Evolutionary conservation across 768 basidiomycete species (phyloP).

Genomic region (Goffeauzyma gilvescens): DNA sequence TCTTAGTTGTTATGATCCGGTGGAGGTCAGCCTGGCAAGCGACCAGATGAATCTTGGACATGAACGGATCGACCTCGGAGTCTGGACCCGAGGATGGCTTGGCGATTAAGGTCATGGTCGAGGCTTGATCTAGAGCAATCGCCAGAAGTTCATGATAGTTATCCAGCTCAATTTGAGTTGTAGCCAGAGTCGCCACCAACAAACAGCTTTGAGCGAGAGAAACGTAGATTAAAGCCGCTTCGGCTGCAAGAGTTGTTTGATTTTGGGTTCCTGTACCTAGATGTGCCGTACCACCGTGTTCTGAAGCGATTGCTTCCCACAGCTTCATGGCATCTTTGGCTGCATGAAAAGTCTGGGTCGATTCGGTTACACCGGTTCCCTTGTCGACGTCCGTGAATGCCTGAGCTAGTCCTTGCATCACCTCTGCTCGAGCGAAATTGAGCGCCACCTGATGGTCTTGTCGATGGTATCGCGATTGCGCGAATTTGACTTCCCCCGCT

Average conservation of each 20-base stretch:
- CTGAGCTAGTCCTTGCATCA: no score
- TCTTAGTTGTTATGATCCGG: no score
- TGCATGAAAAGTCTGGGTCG: no score
- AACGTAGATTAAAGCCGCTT: conserved; percentile 20
- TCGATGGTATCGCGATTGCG: no score
- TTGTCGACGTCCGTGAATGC: no score
- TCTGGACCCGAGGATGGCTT: conserved; percentile 16
- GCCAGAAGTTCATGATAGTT: conserved; percentile 24
- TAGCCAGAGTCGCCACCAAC: conserved; percentile 17
- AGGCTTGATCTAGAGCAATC: conserved; percentile 28
- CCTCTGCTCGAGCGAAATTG: no score
- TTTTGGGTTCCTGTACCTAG: conserved; percentile 17
- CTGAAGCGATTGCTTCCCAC: conserved; percentile 22
- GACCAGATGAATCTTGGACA: conserved; percentile 26
- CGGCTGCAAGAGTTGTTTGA: conserved; percentile 19
- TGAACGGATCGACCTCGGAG: conserved; percentile 20
- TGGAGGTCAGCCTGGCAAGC: conserved; percentile 20
- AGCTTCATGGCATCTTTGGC: conserved; percentile 21
- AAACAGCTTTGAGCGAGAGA: conserved; percentile 19
- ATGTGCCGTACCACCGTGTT: no score
- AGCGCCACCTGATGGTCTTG: no score
- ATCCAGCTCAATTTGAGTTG: conserved; percentile 18
- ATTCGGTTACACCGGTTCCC: no score
- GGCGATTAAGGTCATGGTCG: conserved; percentile 25
- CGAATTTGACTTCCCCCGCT: no score